Percentiles rank a stretch among this genome's conserved stretches.
phyloP scores from a whole-genome alignment of 2,329 filamentous ascomycete genomes.

The Colletotrichum sp. region DNA sequence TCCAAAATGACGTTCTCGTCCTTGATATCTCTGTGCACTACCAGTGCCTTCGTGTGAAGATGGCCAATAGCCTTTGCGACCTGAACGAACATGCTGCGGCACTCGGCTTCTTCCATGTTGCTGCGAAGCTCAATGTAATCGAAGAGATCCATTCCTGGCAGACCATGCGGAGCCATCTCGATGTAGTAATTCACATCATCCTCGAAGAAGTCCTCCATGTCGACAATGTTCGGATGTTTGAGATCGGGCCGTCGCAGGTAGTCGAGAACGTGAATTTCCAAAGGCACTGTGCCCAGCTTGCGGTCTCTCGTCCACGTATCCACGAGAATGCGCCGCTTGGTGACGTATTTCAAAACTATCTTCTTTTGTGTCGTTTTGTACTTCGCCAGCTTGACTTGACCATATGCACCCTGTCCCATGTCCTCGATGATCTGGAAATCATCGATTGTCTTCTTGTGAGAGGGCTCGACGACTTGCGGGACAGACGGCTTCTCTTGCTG shows the following conservation, averaged over 20 bases:
- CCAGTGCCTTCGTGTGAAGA: conserved; percentile 85
- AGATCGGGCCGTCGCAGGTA: conserved; percentile 80
- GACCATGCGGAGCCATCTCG: conserved; percentile 93
- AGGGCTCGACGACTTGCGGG: conserved; percentile 39
- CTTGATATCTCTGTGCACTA: conserved; percentile 98
- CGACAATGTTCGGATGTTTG: conserved; percentile 71
- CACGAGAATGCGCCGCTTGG: conserved; percentile 93
- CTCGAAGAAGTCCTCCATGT: conserved; percentile 77
- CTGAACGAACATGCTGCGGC: conserved; percentile 92
- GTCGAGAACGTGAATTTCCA: conserved; percentile 97
- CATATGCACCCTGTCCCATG: conserved; percentile 98
- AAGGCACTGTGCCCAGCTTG: conserved; percentile 87
- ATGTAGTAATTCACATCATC: conserved; percentile 97
- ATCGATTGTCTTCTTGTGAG: conserved; percentile 79
- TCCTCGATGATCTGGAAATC: conserved; percentile 95
- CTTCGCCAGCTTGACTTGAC: conserved; percentile 92
- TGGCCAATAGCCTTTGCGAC: conserved; percentile 90
- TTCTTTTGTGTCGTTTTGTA: conserved; percentile 83
- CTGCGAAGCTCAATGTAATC: conserved; percentile 97
- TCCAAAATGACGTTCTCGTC: conserved; percentile 98
- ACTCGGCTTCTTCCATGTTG: conserved; percentile 96
- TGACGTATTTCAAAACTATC: conserved; percentile 96
- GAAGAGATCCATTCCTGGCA: conserved; percentile 98
- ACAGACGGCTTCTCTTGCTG: conserved; percentile 35
- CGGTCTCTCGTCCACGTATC: conserved; percentile 98